Percentiles rank a stretch among this genome's conserved stretches.
These are phyloP conservation scores for Coemansia sp. DNA, from an alignment of 192 early-diverging fungal species.

Conservation along the genomic window DNA sequence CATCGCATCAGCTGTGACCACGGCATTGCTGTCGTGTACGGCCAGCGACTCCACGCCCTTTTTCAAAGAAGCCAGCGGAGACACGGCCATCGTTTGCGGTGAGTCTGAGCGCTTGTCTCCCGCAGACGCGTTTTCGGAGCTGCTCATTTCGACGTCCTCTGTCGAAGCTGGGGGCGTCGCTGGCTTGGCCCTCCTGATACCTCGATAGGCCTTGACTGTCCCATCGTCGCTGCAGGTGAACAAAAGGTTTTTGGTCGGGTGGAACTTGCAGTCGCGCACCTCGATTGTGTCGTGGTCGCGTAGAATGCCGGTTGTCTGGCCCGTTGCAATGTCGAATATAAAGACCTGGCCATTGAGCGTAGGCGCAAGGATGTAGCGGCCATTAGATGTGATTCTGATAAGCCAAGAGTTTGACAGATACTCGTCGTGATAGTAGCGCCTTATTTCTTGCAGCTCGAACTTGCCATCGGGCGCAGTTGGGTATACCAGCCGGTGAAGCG, in stretches of 20 bases:
- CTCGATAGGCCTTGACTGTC: conserved; percentile 59
- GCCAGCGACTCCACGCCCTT: conserved; percentile 44
- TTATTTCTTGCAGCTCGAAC: conserved; percentile 76
- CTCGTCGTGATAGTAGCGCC: conserved; percentile 74
- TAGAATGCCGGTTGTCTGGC: conserved; percentile 71
- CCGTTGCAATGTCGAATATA: conserved; percentile 74
- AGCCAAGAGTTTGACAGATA: conserved; percentile 93
- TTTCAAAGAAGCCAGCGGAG: conserved; percentile 38
- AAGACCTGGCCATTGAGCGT: conserved; percentile 87
- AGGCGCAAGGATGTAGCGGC: conserved; percentile 84
- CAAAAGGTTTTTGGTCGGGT: conserved; percentile 72
- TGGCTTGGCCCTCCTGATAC: conserved; percentile 15
- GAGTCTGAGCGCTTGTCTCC: conserved; percentile 8
- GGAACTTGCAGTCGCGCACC: conserved; percentile 90
- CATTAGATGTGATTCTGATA: conserved; percentile 84
- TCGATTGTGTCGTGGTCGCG: conserved; percentile 89
- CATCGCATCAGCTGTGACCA: background rate
- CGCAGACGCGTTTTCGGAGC: background rate
- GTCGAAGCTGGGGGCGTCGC: background rate
- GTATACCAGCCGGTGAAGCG: conserved; percentile 82
- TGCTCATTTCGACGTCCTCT: conserved; percentile 13
- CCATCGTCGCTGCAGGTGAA: conserved; percentile 86
- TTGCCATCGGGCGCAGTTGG: conserved; percentile 62
- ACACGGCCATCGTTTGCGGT: conserved; percentile 30
- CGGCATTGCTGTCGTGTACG: conserved; percentile 18